These are phyloP conservation scores for Gossypium schwendimanii DNA, from an alignment of 441 rosid genomes.

Conservation along the genomic window DNA sequence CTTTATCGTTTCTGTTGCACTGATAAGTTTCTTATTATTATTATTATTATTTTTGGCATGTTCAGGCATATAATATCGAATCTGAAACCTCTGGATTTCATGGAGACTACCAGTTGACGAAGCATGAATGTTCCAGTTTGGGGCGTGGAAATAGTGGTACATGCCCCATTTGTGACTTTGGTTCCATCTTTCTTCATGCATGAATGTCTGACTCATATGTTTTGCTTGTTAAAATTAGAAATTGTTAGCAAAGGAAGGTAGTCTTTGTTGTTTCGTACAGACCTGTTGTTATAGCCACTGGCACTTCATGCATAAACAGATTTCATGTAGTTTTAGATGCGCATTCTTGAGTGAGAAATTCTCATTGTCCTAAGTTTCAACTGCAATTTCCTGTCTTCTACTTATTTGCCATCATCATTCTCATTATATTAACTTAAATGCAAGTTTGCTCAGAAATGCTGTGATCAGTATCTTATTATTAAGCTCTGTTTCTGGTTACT, in stretches of 20 bases:
- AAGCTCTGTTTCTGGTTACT: neutral
- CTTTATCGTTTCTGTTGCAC: neutral
- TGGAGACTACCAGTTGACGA: slow-evolving; percentile 53
- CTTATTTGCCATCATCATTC: neutral
- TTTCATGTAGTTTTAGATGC: neutral
- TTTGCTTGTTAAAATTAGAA: neutral
- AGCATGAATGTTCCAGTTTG: slow-evolving; percentile 55
- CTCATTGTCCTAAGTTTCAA: neutral
- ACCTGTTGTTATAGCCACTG: neutral
- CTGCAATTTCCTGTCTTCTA: neutral
- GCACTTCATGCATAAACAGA: neutral
- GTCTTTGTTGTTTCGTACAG: neutral
- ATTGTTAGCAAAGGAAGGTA: neutral
- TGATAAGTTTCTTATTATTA: neutral
- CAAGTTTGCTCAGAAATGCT: neutral
- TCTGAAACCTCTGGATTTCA: slow-evolving; percentile 63
- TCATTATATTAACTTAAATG: neutral
- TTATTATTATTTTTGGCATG: neutral
- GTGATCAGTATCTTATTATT: neutral
- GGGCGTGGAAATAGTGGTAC: slow-evolving; percentile 75
- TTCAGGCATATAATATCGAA: slow-evolving; percentile 81
- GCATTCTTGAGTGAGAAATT: neutral
- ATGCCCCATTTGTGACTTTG: slow-evolving; percentile 15
- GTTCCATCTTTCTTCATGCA: neutral
- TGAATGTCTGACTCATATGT: neutral